phyloP scores from a whole-genome alignment of 768 basidiomycete species.

The Galerina sulciceps region DNA sequence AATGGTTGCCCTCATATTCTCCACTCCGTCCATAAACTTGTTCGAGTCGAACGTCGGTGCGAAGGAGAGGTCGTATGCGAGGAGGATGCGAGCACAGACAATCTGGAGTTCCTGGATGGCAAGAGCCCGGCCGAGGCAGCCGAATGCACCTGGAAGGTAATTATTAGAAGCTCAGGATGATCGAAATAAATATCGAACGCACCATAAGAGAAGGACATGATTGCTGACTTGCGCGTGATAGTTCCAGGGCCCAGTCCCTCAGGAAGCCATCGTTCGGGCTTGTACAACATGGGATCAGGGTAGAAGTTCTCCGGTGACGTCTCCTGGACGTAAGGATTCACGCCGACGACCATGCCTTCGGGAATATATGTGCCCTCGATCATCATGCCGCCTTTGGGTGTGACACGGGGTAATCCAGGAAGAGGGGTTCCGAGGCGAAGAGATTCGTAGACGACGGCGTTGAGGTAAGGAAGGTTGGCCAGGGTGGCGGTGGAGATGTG shows the following conservation, averaged over 20 bases:
- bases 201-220: conserved; percentile 33
- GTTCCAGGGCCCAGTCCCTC: conserved; percentile 31
- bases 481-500: conserved; percentile 20
- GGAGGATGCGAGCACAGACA: conserved; percentile 28
- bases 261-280: conserved; percentile 36
- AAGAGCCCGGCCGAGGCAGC: conserved; percentile 33
- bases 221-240: conserved; percentile 25
- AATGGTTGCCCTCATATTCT: conserved; percentile 33
- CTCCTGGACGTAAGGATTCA: conserved; percentile 32
- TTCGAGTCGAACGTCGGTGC: conserved; percentile 27
- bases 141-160: conserved; percentile 28
- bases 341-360: conserved; percentile 28
- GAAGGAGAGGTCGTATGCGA: conserved; percentile 31
- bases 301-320: conserved; percentile 33
- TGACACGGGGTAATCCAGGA: conserved; percentile 31
- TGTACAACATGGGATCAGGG: conserved; percentile 24
- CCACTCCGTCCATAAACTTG: conserved; percentile 28
- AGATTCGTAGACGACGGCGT: conserved; percentile 35
- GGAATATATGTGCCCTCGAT: conserved; percentile 34
- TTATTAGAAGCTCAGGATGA: too few relatives aligned
- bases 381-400: conserved; percentile 26
- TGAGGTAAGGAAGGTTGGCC: conserved; percentile 32
- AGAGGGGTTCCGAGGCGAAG: conserved; percentile 34
- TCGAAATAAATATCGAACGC: neutral
- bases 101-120: conserved; percentile 33